A percentile compares a stretch with the other conserved stretches of the same genome.
phyloP scores from a whole-genome alignment of 495 filamentous ascomycete genomes.

The Diplogelasinospora grovesii region DNA sequence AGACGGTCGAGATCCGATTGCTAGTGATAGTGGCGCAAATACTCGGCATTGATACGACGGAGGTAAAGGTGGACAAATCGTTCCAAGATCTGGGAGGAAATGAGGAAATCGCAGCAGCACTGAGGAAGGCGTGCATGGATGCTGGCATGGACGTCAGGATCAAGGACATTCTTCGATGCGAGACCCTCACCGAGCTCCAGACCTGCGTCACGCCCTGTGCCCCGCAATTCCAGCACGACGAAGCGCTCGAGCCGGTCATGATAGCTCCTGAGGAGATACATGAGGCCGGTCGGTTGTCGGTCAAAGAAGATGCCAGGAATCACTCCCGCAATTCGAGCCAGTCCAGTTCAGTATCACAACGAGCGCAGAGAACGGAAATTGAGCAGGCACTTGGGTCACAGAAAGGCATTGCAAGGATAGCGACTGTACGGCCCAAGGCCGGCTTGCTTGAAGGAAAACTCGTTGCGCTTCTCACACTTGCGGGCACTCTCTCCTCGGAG shows the following conservation, averaged over 20 bases:
- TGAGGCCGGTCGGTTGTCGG: constrained; percentile 12
- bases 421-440: constrained; percentile 38
- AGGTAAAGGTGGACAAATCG: constrained; percentile 25
- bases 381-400: constrained; percentile 21
- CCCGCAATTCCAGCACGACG: constrained; percentile 10
- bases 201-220: constrained; percentile 23
- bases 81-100: constrained; percentile 37
- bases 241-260: constrained; percentile 15
- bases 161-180: constrained; percentile 35
- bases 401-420: constrained; percentile 27
- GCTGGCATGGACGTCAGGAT: constrained; percentile 30
- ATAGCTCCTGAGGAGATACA: constrained; percentile 15
- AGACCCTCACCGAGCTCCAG: constrained; percentile 35
- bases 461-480: constrained; percentile 35
- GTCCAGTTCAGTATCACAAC: constrained; percentile 12
- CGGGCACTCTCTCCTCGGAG: constrained; percentile 16
- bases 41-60: constrained; percentile 20
- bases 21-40: constrained; percentile 25
- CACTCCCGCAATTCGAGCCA: constrained; percentile 18
- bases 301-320: constrained; percentile 1
- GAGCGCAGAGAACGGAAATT: constrained; percentile 18
- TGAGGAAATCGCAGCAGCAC: constrained; percentile 25
- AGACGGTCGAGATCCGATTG: constrained; percentile 26
- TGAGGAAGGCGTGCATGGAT: constrained; percentile 29
- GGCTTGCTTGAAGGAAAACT: constrained; percentile 40